Conservation (phyloP, 1,284 basidiomycete species). For the Ustilago bromivora region DNA sequence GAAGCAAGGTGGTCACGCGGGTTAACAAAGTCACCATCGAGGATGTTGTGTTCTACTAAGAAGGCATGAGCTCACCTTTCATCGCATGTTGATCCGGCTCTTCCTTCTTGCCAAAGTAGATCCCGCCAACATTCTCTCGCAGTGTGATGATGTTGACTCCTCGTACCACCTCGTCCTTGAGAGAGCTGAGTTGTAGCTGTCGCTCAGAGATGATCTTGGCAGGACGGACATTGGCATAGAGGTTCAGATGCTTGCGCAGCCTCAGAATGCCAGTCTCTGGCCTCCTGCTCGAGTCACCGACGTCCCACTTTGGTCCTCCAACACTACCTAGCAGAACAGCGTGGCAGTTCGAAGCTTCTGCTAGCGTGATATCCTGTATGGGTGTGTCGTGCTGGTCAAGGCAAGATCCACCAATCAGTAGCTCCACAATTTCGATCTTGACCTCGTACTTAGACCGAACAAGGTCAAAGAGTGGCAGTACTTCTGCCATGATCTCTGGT, state of each 20-base stretch:
- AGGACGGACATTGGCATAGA: conserved; percentile 97
- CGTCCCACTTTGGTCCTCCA: conserved; percentile 97
- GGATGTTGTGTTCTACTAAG: not conserved
- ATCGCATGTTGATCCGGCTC: conserved; percentile 75
- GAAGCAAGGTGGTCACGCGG: not conserved
- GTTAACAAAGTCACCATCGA: not conserved
- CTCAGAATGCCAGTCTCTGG: conserved; percentile 90
- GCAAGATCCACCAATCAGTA: conserved; percentile 33
- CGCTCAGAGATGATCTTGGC: conserved; percentile 92
- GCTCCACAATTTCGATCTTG: conserved; percentile 72
- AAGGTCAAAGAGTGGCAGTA: conserved; percentile 83
- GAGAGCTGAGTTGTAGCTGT: conserved; percentile 85
- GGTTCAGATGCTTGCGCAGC: conserved; percentile 88
- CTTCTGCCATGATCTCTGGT: conserved; percentile 89
- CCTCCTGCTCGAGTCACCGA: conserved; percentile 79
- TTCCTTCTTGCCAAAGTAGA: conserved; percentile 88
- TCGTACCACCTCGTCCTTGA: conserved; percentile 84
- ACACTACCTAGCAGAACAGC: conserved; percentile 78
- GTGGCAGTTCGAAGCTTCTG: conserved; percentile 78
- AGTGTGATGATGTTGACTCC: conserved; percentile 93
- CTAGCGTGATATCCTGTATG: conserved; percentile 75
- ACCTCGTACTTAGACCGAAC: conserved; percentile 78
- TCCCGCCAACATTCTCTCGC: conserved; percentile 79
- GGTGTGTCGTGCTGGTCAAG: conserved; percentile 45
- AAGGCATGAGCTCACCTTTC: conserved; percentile 27